Percentiles rank a stretch among this genome's conserved stretches.
Conservation (phyloP, 1,284 basidiomycete species). For the Puccinia sorghi region DNA sequence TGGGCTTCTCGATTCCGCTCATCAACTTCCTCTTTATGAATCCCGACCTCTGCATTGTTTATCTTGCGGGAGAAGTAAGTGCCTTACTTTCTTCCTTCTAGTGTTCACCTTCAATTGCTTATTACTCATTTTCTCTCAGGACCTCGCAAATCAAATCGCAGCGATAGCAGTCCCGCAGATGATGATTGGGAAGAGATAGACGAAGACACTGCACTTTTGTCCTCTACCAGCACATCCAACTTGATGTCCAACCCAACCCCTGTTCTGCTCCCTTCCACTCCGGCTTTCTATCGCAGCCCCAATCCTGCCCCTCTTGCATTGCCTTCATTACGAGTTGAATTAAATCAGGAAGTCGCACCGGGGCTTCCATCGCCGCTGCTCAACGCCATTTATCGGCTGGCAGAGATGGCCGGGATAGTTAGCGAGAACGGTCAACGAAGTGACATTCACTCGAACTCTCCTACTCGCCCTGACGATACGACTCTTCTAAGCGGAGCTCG, state of each 20-base stretch:
- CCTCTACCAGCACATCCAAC: not conserved
- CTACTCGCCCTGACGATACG: not conserved
- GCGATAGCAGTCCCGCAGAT: not conserved
- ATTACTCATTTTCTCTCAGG: not conserved
- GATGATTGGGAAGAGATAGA: conserved; percentile 21
- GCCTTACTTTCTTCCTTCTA: not conserved
- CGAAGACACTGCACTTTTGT: not conserved
- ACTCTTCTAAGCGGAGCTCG: not conserved
- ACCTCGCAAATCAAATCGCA: not conserved
- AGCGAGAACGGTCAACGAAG: conserved; percentile 17
- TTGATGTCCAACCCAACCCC: conserved; percentile 14
- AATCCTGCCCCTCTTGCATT: not conserved
- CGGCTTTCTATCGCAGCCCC: not conserved
- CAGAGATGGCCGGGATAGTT: conserved; percentile 22
- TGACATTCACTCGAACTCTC: not conserved
- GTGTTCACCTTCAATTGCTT: not conserved
- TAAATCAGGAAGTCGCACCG: not conserved
- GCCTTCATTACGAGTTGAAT: not conserved
- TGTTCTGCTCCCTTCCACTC: not conserved
- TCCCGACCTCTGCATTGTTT: not conserved
- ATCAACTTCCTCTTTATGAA: conserved; percentile 17
- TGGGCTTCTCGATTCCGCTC: not conserved
- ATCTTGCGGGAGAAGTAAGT: not conserved
- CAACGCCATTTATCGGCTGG: conserved; percentile 25
- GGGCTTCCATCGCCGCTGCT: conserved; percentile 13